Evolutionary conservation across 768 basidiomycete genomes (phyloP), one percentile per base, ranked within the genome.

Genomic region (Gymnopilus dilepis): DNA sequence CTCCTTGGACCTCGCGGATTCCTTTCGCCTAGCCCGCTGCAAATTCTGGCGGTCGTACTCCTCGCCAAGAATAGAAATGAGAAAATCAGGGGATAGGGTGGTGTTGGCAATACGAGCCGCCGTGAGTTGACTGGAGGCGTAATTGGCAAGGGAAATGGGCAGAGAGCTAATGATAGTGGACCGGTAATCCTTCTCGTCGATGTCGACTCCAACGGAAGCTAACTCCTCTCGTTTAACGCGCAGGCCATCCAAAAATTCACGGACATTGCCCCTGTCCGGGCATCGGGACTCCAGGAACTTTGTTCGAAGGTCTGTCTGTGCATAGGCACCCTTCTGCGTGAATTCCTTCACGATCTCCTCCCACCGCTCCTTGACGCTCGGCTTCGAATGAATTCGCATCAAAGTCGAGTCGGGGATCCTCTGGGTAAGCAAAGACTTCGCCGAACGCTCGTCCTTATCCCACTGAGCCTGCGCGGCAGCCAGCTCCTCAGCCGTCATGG

Each of bases 361-460:
- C 78, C 78, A 78, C 34, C 67, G 67, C 7, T 67, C 69, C 12
- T 65, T 67, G 21, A 77, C 74, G 2, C 69, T 72, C 6, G 26
- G 11, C 59, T 73, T 65, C n/a, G 31, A 30, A n/a, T 62, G 63
- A 42, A 75, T 54, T n/a, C 65, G 65, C 48, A 76, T 69, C 15
- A 75, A 41, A 4, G 70, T 68, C 0, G 70, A 74, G 70, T 68
- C 1, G 69, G 73, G 58, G 45, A 74, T 72, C 56, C 67, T 66
- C 64, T 76, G 76, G 4, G 67, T 70, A 9, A 78, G 72, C 4
- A 76, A 52, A n/a, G 69, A 67, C 43, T 59, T 65, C 5, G 74
- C 72, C 0, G 75, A 59, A 59, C 65, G 66, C 70, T 81, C 67
- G 67, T 77, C 62, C 69, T 75, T 70, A 62, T 77, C 61, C 80